Evolutionary conservation across 2,329 filamentous ascomycete species (phyloP).

Genomic region (Zasmidium citrigriseum): DNA sequence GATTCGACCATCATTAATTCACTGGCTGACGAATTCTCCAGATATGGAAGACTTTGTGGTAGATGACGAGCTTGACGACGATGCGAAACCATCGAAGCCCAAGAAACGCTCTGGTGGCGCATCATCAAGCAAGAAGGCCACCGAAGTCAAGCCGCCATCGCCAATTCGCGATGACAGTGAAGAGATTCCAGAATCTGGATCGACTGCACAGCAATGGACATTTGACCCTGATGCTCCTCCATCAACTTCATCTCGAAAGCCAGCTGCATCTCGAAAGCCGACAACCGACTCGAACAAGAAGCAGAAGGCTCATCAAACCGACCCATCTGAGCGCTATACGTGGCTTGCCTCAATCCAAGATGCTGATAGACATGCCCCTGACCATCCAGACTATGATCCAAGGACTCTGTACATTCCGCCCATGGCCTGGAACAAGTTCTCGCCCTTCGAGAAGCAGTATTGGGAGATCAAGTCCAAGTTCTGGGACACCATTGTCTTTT

Average conservation of each 20-base stretch:
- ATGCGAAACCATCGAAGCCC: conserved; percentile 66
- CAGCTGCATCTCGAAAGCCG: conserved; percentile 33
- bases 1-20: conserved; percentile 5
- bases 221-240: conserved; percentile 64
- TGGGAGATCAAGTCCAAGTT: conserved; percentile 99
- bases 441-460: conserved; percentile 95
- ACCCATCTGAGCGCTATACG: conserved; percentile 82
- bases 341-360: conserved; percentile 89
- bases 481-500: conserved; percentile 97
- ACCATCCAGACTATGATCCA: conserved; percentile 86
- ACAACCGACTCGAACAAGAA: conserved; percentile 36
- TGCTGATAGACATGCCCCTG: conserved; percentile 75
- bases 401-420: conserved; percentile 89
- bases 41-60: conserved; percentile 88
- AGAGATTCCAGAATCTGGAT: conserved; percentile 55
- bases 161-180: conserved; percentile 49
- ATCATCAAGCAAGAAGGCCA: conserved; percentile 44
- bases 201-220: conserved; percentile 81
- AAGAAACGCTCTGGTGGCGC: conserved; percentile 48
- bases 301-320: conserved; percentile 73
- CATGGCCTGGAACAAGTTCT: conserved; percentile 76
- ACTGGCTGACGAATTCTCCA: conserved; percentile 20
- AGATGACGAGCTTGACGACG: conserved; percentile 80
- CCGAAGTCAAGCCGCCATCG: conserved; percentile 47
- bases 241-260: conserved; percentile 50